Evolutionary conservation across 2,329 filamentous ascomycete genomes (phyloP), one percentile per base, ranked within the genome.

Genomic region (Claviceps sp.): DNA sequence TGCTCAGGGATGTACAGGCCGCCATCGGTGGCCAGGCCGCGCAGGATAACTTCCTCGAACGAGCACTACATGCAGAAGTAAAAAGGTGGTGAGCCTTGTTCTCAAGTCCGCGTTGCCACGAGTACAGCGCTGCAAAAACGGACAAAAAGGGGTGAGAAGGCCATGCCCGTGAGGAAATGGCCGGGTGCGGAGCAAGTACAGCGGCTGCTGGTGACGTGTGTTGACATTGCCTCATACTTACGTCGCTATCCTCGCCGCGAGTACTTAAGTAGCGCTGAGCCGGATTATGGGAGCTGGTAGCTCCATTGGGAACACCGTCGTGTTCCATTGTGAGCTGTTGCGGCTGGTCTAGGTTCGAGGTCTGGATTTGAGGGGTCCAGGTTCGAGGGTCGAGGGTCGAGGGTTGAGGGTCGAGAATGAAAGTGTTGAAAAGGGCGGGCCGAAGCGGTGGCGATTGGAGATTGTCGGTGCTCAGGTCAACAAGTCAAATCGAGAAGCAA

Each of bases 21-120:
- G 54, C 89, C 88, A 63, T 96, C 90, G 46, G 80, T 75, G 54
- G 89, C 89, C 53, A 95, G 81, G 45, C 89, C 89, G 69, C 95
- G 94, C 58, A 95, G 76, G 42, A 95, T 89, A 47, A 89, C 89
- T 51, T 89, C 83, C 69, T 96, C 90, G 67, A 96, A 95, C 50
- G 88, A 90, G 60, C 94, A 77, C 85, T 90, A 10, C 34, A 39
- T 45, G 30, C 8, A 42, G 11, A 34, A 2, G 11, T 16, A n/a
- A 37, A 30, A 30, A 30, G 26, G 8, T 30, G 26, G 26, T 30
- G 26, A 30, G 26, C 8, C 26, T 30, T 30, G 26, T n/a, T 38
- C 41, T 34, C 19, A 13, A 8, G 24, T 5, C 8, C 14, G 22
- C 26, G 47, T n/a, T 19, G 19, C 22, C 30, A 22, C 24, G 24